Percentiles rank a stretch among this genome's conserved stretches.
These are phyloP conservation scores for Rhododendron ferrugineum DNA, from an alignment of 148 eudicot species.

Conservation along the genomic window DNA sequence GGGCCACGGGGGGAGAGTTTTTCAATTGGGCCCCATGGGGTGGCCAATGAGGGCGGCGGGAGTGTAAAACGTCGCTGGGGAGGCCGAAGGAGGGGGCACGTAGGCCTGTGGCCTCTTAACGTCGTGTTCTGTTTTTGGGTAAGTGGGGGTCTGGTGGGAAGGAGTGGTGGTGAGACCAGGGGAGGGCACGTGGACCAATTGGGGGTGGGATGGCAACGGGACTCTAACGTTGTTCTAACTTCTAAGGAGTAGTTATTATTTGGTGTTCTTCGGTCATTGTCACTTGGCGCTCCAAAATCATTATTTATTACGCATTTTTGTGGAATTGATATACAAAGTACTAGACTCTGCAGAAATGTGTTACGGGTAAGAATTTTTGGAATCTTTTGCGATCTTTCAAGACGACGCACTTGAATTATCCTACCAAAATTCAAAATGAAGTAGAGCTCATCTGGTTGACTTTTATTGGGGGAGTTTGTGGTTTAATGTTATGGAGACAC, in stretches of 20 bases:
- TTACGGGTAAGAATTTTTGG: too few relatives aligned
- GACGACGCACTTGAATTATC: too few relatives aligned
- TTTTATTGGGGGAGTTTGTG: too few relatives aligned
- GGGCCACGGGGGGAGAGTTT: background rate
- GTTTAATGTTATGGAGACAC: too few relatives aligned
- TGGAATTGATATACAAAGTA: too few relatives aligned
- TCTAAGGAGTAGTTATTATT: background rate
- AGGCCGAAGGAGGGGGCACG: conserved; percentile 22
- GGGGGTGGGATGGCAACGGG: background rate
- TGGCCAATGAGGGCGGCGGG: conserved; percentile 12
- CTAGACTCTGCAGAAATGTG: too few relatives aligned
- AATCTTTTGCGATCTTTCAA: too few relatives aligned
- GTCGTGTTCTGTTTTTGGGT: conserved; percentile 6
- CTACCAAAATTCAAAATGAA: too few relatives aligned
- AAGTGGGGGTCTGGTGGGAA: background rate
- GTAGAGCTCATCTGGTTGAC: too few relatives aligned
- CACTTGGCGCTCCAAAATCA: rapidly evolving
- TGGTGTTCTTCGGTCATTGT: background rate
- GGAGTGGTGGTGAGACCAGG: background rate
- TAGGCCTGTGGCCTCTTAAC: conserved; percentile 9
- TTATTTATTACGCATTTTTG: too few relatives aligned
- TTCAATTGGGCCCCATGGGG: background rate
- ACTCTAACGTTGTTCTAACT: background rate
- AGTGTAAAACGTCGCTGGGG: conserved; percentile 11
- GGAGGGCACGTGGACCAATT: conserved; percentile 9